Evolutionary conservation across 1,284 basidiomycete species (phyloP), one percentile per base, ranked within the genome.

Genomic region (Ustilago loliicola): DNA sequence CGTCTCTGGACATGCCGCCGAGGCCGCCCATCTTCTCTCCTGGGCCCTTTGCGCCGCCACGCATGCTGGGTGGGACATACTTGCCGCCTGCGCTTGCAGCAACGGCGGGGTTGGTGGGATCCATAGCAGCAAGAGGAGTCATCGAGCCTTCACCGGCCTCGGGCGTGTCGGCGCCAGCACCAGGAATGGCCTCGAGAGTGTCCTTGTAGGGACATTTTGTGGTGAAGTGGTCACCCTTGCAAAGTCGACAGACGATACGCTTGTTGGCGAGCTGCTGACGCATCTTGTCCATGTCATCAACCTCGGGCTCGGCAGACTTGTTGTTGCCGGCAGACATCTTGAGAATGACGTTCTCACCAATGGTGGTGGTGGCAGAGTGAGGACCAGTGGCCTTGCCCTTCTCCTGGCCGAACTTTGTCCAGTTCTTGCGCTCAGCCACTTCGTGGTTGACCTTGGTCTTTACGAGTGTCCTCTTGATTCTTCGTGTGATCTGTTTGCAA

Each of bases 141-240:
- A 89, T 86, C 56, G 88, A 87, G 57, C 91, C 92, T n/a, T 91
- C 90, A 67, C 90, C 70, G 53, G 63, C 79, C 27, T 83, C 80
- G 50, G 82, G 80, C 53, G 80, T 79, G 55, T 81, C 80, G 61
- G 79, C 77, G 36, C 78, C 80, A 29, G 82, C 89, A 13, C 93
- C 94, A 23, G 93, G 91, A 13, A 87, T 86, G 52, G 94, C 91
- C 52, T 88, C 89, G 50, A 91, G 87, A 23, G 94, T 93, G 81
- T 98, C 96, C 88, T 95, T 97, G 91, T 97, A 97, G 13, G 97
- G 97, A 90, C 97, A 99, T 87, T 96, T 95, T 72, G 95, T 93
- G 13, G 97, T 99, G 88, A 96, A 99, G 88, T 99, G 97, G 80
- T 93, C 93, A 66, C 96, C 96, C 87, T 96, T 95, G 89, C 97